Evolutionary conservation across 805 yeast species (phyloP), one percentile per base, ranked within the genome.

Genomic region (Saccharomycopsis sp.): DNA sequence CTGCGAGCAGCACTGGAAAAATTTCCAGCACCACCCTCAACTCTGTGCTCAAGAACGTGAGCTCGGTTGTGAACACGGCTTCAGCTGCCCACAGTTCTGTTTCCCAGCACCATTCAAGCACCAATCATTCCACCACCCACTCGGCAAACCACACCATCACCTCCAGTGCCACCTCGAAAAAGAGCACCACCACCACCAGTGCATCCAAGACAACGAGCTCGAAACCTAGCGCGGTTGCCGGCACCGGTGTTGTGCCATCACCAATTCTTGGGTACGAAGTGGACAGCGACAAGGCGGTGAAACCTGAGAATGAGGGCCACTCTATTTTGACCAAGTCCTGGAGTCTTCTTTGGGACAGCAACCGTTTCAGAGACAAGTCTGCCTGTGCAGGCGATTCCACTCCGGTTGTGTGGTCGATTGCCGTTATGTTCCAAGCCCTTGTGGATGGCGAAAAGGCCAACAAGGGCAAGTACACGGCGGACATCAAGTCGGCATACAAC

Each of bases 361-460:
- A 27, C 25, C n/a, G 13, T 7, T 25, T 31, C 16, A 25, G 13
- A 21, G 34, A 30, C 8, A 9, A 5, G 9, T 30, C 27, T 12
- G 21, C 26, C 13, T 40, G 42, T 20, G 25, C 19, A 32, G 22
- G 27, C 15, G 9, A 27, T 20, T 10, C 43, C 10, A 30, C 36
- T 8, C 41, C 46, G 2, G 43, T 30, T 25, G 71, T 77, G n/a
- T 79, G 85, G 84, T 75, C 82, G 0, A 73, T 75, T 5, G 67
- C 82, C 0, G 77, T 79, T 20, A 79, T 75, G 1, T 69, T 70
- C 0, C 87, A 79, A 54, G 77, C 85, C 0, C 63, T 78, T 38
- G 76, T 76, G 1, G 87, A 79, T 52, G 83, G 79, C 5, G 75
- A 78, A 2, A 62, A 38, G 23, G 12, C 30, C 3, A 17, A 19